These are phyloP conservation scores for Xylaria polymorpha DNA, from an alignment of 2,329 filamentous ascomycete species.

Conservation along the genomic window DNA sequence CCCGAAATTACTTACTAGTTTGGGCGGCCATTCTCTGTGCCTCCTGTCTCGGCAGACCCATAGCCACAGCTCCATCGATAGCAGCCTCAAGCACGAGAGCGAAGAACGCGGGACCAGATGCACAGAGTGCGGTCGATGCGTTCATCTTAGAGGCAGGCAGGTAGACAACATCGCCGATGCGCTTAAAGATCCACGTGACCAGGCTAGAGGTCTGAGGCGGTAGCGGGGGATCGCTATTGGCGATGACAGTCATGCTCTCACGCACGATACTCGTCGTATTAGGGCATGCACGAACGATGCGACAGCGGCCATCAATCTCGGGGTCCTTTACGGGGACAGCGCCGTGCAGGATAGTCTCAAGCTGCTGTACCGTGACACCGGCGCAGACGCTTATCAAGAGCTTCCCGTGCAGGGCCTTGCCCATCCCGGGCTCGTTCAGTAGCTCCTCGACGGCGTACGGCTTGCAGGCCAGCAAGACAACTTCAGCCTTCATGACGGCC, in stretches of 20 bases:
- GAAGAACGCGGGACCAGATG: constrained; percentile 81
- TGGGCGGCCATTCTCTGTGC: constrained; percentile 83
- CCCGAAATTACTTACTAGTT: constrained; percentile 58
- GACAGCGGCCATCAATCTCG: constrained; percentile 63
- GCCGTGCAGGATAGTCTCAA: constrained; percentile 73
- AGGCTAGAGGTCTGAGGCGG: constrained; percentile 64
- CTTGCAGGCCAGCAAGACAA: constrained; percentile 84
- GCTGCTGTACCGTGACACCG: constrained; percentile 76
- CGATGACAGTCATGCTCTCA: constrained; percentile 86
- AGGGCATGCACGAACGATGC: constrained; percentile 83
- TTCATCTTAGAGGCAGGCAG: constrained; percentile 77
- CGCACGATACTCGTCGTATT: constrained; percentile 84
- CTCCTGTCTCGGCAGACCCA: constrained; percentile 78
- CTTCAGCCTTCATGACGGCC: constrained; percentile 74
- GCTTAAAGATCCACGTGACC: constrained; percentile 80
- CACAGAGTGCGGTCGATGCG: constrained; percentile 77
- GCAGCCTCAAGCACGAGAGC: constrained; percentile 79
- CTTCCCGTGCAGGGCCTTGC: constrained; percentile 79
- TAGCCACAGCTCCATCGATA: constrained; percentile 81
- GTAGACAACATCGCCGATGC: constrained; percentile 76
- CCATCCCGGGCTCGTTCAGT: constrained; percentile 74
- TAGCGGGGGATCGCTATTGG: constrained; percentile 69
- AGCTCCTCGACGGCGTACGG: constrained; percentile 78
- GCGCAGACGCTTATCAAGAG: constrained; percentile 84
- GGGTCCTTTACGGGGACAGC: constrained; percentile 60